A percentile compares a stretch with the other conserved stretches of the same genome.
Evolutionary conservation across 768 basidiomycete genomes (phyloP).

Genomic region (Boletus sp.): DNA sequence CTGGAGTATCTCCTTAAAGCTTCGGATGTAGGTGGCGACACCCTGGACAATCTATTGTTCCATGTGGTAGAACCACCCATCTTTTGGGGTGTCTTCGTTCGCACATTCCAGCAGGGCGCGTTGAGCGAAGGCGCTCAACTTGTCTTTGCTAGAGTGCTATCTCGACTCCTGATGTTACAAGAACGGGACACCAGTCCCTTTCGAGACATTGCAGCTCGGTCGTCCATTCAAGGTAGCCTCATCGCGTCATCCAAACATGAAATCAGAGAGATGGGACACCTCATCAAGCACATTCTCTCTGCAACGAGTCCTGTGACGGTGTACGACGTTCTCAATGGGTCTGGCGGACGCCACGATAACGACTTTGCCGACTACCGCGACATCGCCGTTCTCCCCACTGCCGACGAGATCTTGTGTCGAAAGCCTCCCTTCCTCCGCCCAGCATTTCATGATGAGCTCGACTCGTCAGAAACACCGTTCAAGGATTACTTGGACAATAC

Average conservation of each 20-base stretch:
- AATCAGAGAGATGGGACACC: slow-evolving; percentile 33
- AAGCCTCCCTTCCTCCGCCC: slow-evolving; percentile 49
- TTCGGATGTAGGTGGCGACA: too few relatives aligned
- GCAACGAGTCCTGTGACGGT: slow-evolving; percentile 15
- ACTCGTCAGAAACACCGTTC: slow-evolving; percentile 29
- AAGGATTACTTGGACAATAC: slow-evolving; percentile 57
- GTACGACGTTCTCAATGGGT: slow-evolving; percentile 24
- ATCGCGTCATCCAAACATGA: slow-evolving; percentile 22
- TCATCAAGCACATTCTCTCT: slow-evolving; percentile 39
- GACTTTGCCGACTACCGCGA: slow-evolving; percentile 55
- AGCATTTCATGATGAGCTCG: slow-evolving; percentile 18
- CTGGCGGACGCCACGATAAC: slow-evolving; percentile 70
- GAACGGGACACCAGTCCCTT: slow-evolving; percentile 34
- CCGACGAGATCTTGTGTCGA: slow-evolving; percentile 49
- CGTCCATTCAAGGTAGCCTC: slow-evolving; percentile 23
- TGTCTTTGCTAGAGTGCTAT: slow-evolving; percentile 46
- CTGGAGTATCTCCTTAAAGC: too few relatives aligned
- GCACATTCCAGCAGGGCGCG: slow-evolving; percentile 30
- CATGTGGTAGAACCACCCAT: too few relatives aligned
- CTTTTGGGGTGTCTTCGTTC: slow-evolving; percentile 26
- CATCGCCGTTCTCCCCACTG: slow-evolving; percentile 60
- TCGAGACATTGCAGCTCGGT: slow-evolving; percentile 34
- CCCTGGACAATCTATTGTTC: too few relatives aligned
- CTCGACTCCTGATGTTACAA: slow-evolving; percentile 42
- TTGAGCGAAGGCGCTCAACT: slow-evolving; percentile 35